phyloP scores from a whole-genome alignment of 164 flowering plant genomes.

The Brasenia schreberi region DNA sequence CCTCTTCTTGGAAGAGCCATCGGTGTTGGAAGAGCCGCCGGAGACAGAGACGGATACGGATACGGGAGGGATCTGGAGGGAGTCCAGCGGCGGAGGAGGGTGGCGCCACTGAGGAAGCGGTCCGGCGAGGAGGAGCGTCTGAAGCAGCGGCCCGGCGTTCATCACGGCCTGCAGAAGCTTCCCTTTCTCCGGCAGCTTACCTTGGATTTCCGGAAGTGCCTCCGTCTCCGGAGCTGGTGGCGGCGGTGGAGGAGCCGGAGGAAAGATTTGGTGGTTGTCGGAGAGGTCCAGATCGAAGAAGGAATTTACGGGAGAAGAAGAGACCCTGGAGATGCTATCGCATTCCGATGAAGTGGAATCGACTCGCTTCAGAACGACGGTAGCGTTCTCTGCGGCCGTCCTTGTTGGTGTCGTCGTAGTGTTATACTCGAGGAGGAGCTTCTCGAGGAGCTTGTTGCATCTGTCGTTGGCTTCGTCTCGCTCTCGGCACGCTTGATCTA shows the following conservation, averaged over 20 bases:
- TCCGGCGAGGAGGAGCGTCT: constrained; percentile 68
- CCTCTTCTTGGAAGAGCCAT: not conserved
- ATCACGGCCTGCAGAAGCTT: constrained; percentile 55
- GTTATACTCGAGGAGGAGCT: constrained; percentile 11
- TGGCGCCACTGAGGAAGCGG: constrained; percentile 73
- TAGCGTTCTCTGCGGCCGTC: constrained; percentile 15
- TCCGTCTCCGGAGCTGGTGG: constrained; percentile 23
- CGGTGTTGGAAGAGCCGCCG: not conserved
- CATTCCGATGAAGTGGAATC: constrained; percentile 62
- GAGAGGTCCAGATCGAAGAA: constrained; percentile 32
- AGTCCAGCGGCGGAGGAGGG: constrained; percentile 44
- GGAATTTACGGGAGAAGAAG: constrained; percentile 43
- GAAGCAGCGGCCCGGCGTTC: constrained; percentile 70
- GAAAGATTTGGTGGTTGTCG: constrained; percentile 1
- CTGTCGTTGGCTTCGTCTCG: constrained; percentile 64
- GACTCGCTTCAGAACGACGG: constrained; percentile 17
- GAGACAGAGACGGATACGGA: not conserved
- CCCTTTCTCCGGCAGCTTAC: constrained; percentile 49
- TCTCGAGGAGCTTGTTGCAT: constrained; percentile 30
- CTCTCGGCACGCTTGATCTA: constrained; percentile 38
- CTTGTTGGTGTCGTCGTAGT: constrained; percentile 5
- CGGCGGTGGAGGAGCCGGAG: constrained; percentile 3
- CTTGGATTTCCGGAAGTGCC: constrained; percentile 10
- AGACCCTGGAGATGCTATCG: constrained; percentile 39
- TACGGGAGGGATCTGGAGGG: constrained; percentile 34